Evolutionary conservation across 805 yeast species (phyloP), one percentile per base, ranked within the genome.

Genomic region (Lipomyces chichibuensis): DNA sequence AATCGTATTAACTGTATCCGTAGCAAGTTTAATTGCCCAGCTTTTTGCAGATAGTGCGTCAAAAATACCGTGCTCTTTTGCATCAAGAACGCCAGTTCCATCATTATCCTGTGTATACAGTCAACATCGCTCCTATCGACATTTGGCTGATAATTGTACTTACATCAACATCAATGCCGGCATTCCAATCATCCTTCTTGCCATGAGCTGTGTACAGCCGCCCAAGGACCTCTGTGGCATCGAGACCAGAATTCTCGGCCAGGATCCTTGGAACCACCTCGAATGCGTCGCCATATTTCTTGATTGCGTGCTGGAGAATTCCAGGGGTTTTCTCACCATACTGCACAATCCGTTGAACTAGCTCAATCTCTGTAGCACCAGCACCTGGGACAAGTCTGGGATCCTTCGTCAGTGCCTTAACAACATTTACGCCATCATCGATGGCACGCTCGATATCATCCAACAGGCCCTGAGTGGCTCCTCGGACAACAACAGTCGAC

Each of bases 401-500:
- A 77, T 94, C 97, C 79, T 89, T 90, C 73, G 94, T 84, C 71
- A 95, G 83, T 1, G 97, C 93, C 80, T 95, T 95, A 73, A 94
- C 87, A 39, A 96, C 91, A 67, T 91, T 86, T 59, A 95, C 97
- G 76, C 98, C 98, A 75, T 95, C 99, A 77, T 95, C 98, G 70
- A 95, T 91, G 60, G 98, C 97, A 76, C 99, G 87, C 82, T 95
- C 99, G 67, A 95, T 86, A 77, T 95, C 98, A 76, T 95, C 99
- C 77, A 95, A 82, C 77, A 85, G 87, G 80, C 91, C 93, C 79
- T 92, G 94, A 6, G 99, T 95, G 55, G 99, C 99, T 64, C 99
- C 99, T 79, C 99, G 87, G 63, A 95, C 82, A 59, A 95, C 89
- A 74, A 95, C 92, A 8, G 99, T 95, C 17, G 98, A 88, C 3